Evolutionary conservation across 2,329 filamentous ascomycete species (phyloP).

Genomic region (Colletotrichum chrysophilum): DNA sequence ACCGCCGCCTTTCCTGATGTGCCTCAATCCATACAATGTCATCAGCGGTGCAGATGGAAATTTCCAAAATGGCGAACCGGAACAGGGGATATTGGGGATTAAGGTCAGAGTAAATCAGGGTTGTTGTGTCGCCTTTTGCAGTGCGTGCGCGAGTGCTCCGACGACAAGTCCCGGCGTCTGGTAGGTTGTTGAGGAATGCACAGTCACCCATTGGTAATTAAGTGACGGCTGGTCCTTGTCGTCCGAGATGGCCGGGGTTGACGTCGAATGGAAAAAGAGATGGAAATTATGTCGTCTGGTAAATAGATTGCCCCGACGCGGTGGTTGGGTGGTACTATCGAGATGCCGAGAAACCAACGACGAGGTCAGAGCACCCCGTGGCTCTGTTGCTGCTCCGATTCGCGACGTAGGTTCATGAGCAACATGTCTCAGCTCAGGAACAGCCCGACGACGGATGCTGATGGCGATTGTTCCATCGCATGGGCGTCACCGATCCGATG

Average conservation of each 20-base stretch:
- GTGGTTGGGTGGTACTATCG: not conserved
- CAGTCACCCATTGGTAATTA: not conserved
- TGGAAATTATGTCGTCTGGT: not conserved
- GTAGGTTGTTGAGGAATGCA: not conserved
- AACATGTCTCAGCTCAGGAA: not conserved
- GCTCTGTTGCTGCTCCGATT: not conserved
- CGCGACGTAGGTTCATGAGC: not conserved
- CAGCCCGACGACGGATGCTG: not conserved
- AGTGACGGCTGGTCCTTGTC: not conserved
- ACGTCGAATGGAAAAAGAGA: not conserved
- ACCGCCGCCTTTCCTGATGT: not conserved
- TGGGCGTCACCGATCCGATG: not conserved
- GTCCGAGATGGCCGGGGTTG: not conserved
- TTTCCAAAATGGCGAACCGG: not conserved
- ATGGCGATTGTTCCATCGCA: not conserved
- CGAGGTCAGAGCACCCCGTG: not conserved
- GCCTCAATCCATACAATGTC: not conserved
- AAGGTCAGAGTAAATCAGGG: conserved; percentile 7
- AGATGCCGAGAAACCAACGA: not conserved
- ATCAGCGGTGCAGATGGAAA: not conserved
- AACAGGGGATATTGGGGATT: not conserved
- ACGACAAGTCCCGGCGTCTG: not conserved
- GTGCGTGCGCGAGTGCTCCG: not conserved
- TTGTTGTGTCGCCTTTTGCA: not conserved
- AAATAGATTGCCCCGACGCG: not conserved